Evolutionary conservation across 2,329 filamentous ascomycete species (phyloP).

Genomic region (Trichoderma sp.): DNA sequence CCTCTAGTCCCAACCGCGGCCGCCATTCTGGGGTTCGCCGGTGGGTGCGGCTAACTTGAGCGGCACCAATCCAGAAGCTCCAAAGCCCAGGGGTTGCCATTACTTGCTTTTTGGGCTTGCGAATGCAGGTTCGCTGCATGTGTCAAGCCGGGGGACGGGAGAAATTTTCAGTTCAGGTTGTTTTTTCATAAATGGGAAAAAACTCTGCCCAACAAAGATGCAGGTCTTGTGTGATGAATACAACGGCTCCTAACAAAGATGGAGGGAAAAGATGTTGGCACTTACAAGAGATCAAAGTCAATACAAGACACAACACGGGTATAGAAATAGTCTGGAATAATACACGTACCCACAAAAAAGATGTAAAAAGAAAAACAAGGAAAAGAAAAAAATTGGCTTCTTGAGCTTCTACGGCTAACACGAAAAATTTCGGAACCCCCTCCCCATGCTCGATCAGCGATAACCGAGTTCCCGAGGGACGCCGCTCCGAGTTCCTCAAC

Average conservation of each 20-base stretch:
- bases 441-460: conserved; percentile 11
- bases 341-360: not conserved
- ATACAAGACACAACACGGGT: not conserved
- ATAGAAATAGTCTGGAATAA: not conserved
- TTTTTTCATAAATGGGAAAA: not conserved
- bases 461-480: conserved; percentile 9
- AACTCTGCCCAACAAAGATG: not conserved
- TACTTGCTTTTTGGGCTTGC: not conserved
- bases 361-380: not conserved
- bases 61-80: conserved; percentile 6
- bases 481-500: not conserved
- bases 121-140: conserved; percentile 14
- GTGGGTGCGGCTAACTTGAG: conserved; percentile 1
- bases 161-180: not conserved
- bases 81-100: not conserved
- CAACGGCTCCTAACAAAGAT: not conserved
- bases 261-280: not conserved
- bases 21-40: conserved; percentile 14
- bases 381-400: not conserved
- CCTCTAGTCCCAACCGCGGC: conserved; percentile 9
- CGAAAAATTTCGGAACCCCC: not conserved
- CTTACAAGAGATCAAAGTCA: not conserved
- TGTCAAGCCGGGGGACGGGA: not conserved
- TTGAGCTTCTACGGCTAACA: not conserved
- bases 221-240: not conserved